phyloP scores from a whole-genome alignment of 1,284 basidiomycete genomes.

The Polyporus tsugae region DNA sequence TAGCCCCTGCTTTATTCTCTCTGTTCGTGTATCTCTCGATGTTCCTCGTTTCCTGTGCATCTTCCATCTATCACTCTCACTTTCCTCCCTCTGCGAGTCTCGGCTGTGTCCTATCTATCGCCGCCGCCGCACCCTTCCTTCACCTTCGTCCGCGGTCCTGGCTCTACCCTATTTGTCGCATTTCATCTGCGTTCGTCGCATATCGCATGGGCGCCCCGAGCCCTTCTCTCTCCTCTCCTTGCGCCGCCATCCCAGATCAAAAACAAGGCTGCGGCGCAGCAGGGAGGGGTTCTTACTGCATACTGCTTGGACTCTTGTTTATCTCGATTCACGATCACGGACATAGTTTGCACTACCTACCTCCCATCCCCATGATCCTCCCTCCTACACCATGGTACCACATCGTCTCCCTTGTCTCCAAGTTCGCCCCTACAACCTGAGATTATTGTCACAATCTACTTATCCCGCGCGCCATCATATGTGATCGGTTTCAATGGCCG shows the following conservation, averaged over 20 bases:
- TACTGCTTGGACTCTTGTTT: constrained; percentile 8
- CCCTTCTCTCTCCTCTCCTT: not conserved
- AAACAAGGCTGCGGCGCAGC: not conserved
- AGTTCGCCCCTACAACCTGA: not conserved
- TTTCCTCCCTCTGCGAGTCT: constrained; percentile 7
- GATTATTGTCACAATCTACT: not conserved
- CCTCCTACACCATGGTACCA: not conserved
- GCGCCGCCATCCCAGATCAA: no score
- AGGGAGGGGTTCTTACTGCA: not conserved
- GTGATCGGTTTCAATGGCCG: constrained; percentile 1
- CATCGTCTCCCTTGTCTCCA: not conserved
- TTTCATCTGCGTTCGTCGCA: not conserved
- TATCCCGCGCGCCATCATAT: not conserved
- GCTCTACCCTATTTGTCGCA: not conserved
- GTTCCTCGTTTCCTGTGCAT: constrained; percentile 19
- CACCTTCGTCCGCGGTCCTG: constrained; percentile 19
- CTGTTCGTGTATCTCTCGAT: constrained; percentile 22
- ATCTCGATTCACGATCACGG: constrained; percentile 8
- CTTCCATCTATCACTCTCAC: constrained; percentile 4
- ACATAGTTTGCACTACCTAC: constrained; percentile 12
- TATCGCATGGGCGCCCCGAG: not conserved
- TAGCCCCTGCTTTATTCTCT: constrained; percentile 22
- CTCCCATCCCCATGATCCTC: not conserved
- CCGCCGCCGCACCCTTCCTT: constrained; percentile 13
- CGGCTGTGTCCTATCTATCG: constrained; percentile 26